These are phyloP conservation scores for Aspergillus uvarum DNA, from an alignment of 2,329 filamentous ascomycete species.

Conservation along the genomic window DNA sequence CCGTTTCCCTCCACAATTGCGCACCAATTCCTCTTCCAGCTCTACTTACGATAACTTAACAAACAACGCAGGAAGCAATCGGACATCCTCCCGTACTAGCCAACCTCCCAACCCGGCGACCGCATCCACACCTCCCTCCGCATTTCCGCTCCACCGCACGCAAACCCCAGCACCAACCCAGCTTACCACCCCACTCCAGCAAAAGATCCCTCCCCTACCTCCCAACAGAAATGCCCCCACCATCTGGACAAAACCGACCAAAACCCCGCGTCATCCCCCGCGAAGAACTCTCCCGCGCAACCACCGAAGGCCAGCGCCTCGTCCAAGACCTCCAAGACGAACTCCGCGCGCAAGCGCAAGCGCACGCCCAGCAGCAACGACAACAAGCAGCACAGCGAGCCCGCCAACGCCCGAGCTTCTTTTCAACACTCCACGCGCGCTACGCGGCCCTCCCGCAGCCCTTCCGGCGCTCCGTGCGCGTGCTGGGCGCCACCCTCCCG, in stretches of 20 bases:
- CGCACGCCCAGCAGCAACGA: slow-evolving; percentile 3
- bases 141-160: too few species aligned
- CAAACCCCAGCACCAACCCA: too few species aligned
- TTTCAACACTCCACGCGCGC: slow-evolving; percentile 29
- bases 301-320: not conserved
- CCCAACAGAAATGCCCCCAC: slow-evolving; percentile 9
- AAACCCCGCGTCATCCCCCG: slow-evolving; percentile 24
- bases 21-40: not conserved
- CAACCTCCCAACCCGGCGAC: not conserved
- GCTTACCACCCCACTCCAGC: not conserved
- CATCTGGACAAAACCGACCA: slow-evolving; percentile 5
- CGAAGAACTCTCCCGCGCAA: slow-evolving; percentile 12
- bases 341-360: slow-evolving; percentile 1
- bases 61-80: not conserved
- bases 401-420: slow-evolving; percentile 18
- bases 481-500: slow-evolving; percentile 32
- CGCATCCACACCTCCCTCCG: too few species aligned
- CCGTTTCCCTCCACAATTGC: not conserved
- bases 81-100: not conserved
- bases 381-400: slow-evolving; percentile 8
- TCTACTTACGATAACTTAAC: not conserved
- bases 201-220: not conserved
- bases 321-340: slow-evolving; percentile 1
- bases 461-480: slow-evolving; percentile 26
- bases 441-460: slow-evolving; percentile 30